Evolutionary conservation across 805 yeast species (phyloP).

Genomic region (Wickerhamomyces pijperi): DNA sequence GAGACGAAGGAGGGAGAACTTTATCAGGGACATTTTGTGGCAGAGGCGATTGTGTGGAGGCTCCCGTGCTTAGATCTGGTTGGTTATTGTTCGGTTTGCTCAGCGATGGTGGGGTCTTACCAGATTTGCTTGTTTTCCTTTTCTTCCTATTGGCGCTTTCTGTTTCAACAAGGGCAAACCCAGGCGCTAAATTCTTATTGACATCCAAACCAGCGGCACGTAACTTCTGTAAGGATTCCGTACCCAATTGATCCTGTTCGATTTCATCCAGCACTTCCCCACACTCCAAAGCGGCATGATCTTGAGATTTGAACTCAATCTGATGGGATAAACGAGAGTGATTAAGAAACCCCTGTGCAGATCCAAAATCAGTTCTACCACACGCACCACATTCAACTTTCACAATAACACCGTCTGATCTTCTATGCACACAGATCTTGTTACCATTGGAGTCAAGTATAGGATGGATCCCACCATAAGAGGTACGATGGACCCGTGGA

Average conservation of each 20-base stretch:
- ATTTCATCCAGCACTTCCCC: conserved; percentile 42
- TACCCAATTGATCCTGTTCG: conserved; percentile 48
- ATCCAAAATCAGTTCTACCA: conserved; percentile 55
- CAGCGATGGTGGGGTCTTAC: neutral
- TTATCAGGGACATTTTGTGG: neutral
- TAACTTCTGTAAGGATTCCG: conserved; percentile 25
- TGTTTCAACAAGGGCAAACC: conserved; percentile 7
- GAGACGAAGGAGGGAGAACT: neutral
- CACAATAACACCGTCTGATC: conserved; percentile 65
- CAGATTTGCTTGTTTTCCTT: conserved; percentile 5
- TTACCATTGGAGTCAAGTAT: conserved; percentile 27
- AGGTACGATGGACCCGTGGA: conserved; percentile 22
- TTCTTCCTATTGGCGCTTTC: conserved; percentile 10
- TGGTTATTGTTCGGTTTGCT: neutral
- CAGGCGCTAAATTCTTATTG: conserved; percentile 24
- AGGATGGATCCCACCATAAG: conserved; percentile 38
- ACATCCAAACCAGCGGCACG: conserved; percentile 29
- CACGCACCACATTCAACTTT: conserved; percentile 61
- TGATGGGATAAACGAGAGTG: conserved; percentile 68
- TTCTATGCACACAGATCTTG: conserved; percentile 42
- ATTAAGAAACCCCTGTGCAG: conserved; percentile 73
- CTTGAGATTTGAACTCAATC: conserved; percentile 61
- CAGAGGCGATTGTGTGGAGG: neutral
- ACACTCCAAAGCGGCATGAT: conserved; percentile 60
- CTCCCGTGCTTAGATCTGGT: neutral